phyloP scores from a whole-genome alignment of 192 early-diverging fungal species.

The Podila horticola region DNA sequence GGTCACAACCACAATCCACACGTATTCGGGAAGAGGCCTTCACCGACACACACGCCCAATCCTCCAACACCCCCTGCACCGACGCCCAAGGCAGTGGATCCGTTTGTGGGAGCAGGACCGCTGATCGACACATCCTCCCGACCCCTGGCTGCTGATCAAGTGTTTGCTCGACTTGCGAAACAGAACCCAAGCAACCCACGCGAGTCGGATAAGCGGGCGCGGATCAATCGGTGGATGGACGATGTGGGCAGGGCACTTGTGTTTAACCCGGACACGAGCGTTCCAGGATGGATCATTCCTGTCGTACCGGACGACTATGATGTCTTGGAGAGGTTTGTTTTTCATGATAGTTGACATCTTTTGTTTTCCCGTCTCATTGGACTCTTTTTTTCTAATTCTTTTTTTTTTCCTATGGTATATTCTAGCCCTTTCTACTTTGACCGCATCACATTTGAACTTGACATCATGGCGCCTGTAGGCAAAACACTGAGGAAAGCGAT shows the following conservation, averaged over 20 bases:
- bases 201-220: conserved; percentile 28
- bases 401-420: not conserved
- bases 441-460: conserved; percentile 40
- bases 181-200: conserved; percentile 35
- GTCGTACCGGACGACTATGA: conserved; percentile 31
- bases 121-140: conserved; percentile 12
- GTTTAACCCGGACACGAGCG: conserved; percentile 25
- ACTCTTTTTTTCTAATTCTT: not conserved
- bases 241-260: conserved; percentile 15
- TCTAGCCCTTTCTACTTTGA: conserved; percentile 39
- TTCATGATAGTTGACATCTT: not conserved
- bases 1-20: conserved; percentile 2
- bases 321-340: conserved; percentile 20
- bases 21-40: not conserved
- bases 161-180: conserved; percentile 29
- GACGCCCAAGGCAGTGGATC: conserved; percentile 1
- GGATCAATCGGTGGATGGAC: conserved; percentile 34
- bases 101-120: conserved; percentile 22
- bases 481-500: conserved; percentile 40
- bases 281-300: conserved; percentile 45
- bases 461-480: conserved; percentile 38
- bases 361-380: not conserved
- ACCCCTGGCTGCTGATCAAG: conserved; percentile 12
- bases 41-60: not conserved
- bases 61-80: not conserved